Evolutionary conservation across 23 red algal genomes (phyloP), one percentile per base, ranked within the genome.

Genomic region (Rhodosorus marinus): DNA sequence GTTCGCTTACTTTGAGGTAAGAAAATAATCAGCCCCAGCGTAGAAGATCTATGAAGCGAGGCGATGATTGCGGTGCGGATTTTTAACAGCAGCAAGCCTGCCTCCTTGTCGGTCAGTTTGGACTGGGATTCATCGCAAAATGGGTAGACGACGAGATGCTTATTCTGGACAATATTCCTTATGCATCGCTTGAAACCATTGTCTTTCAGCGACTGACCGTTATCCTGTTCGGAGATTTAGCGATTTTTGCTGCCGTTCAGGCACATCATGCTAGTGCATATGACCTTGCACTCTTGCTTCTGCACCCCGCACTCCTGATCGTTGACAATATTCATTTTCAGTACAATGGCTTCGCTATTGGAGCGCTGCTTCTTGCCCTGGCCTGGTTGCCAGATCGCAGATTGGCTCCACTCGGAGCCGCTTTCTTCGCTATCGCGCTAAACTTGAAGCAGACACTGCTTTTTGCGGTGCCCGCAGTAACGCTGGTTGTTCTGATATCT

Each of bases 251-350:
- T n/a, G n/a, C n/a, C n/a, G n/a, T n/a, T n/a, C n/a, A n/a, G n/a
- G n/a, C n/a, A n/a, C n/a, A n/a, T n/a, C n/a, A n/a, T n/a, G n/a
- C n/a, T n/a, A n/a, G n/a, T n/a, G n/a, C n/a, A n/a, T n/a, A n/a
- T n/a, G n/a, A n/a, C n/a, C n/a, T n/a, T n/a, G n/a, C n/a, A n/a
- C n/a, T n/a, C n/a, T n/a, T n/a, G n/a, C n/a, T n/a, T n/a, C n/a
- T n/a, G n/a, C n/a, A n/a, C n/a, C 68, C 68, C 21, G 75, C 64
- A 54, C 41, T 93, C 24, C 74, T 55, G 6, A 34, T 93, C 8
- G 76, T 93, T 33, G 86, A 93, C 34, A 62, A 93, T 55, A 75
- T 93, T 41, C 86, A 93, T 43, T 93, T 93, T 54, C 86, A 93
- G 45, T 93, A 83, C 61, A 93, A 93, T 59, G 55, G 61, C 46